Evolutionary conservation across 495 filamentous ascomycete species (phyloP).

Genomic region (Lophium mytilinum): DNA sequence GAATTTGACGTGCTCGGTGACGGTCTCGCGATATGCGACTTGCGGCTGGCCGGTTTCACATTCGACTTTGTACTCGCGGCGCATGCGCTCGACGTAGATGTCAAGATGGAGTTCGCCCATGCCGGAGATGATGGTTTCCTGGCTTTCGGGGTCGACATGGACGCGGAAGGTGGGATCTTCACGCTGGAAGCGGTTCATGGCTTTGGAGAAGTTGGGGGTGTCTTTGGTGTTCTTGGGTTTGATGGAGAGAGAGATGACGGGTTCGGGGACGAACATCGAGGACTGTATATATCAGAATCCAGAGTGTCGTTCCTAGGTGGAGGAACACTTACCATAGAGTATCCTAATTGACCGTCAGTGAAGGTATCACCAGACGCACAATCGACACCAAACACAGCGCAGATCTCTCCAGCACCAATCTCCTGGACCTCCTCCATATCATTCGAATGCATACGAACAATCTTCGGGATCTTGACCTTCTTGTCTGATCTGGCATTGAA

Average conservation of each 20-base stretch:
- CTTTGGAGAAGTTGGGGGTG: slow-evolving; percentile 90
- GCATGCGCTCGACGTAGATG: slow-evolving; percentile 98
- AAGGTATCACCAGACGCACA: slow-evolving; percentile 98
- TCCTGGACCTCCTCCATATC: slow-evolving; percentile 96
- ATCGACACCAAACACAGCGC: slow-evolving; percentile 96
- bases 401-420: slow-evolving; percentile 93
- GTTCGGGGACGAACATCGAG: slow-evolving; percentile 97
- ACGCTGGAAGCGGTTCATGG: slow-evolving; percentile 97
- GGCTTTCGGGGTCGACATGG: slow-evolving; percentile 77
- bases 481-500: slow-evolving; percentile 92
- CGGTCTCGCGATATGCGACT: slow-evolving; percentile 95
- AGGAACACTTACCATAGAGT: slow-evolving; percentile 57
- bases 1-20: slow-evolving; percentile 66
- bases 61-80: slow-evolving; percentile 92
- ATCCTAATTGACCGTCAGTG: slow-evolving; percentile 88
- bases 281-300: slow-evolving; percentile 36
- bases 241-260: slow-evolving; percentile 96
- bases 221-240: slow-evolving; percentile 94
- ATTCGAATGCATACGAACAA: slow-evolving; percentile 99
- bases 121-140: slow-evolving; percentile 94
- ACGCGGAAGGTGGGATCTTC: slow-evolving; percentile 98
- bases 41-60: slow-evolving; percentile 93
- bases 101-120: slow-evolving; percentile 98
- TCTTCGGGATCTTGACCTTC: slow-evolving; percentile 93
- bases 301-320: background rate